Evolutionary conservation across 768 basidiomycete species (phyloP).

Genomic region (Coprinopsis marcescibilis): DNA sequence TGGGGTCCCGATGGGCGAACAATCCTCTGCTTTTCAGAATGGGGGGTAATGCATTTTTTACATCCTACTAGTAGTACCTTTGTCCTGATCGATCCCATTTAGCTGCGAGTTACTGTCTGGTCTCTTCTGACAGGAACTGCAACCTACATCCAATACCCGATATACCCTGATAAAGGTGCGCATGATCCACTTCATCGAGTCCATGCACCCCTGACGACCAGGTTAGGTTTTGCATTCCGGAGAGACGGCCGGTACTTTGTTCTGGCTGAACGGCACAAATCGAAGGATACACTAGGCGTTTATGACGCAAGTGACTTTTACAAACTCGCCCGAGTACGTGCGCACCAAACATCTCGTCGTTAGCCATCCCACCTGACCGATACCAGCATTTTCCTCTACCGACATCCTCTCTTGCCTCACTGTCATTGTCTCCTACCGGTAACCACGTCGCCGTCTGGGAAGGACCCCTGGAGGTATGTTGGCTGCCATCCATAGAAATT

Average conservation of each 20-base stretch:
- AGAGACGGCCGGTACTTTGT: slow-evolving; percentile 80
- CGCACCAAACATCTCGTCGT: neutral
- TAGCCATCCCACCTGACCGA: neutral
- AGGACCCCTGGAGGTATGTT: slow-evolving; percentile 68
- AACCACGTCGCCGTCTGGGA: slow-evolving; percentile 80
- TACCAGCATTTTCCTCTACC: slow-evolving; percentile 78
- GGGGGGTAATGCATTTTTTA: slow-evolving; percentile 63
- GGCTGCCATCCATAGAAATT: neutral
- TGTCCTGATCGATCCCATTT: slow-evolving; percentile 4
- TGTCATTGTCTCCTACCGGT: slow-evolving; percentile 73
- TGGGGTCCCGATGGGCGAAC: slow-evolving; percentile 87
- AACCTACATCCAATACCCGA: slow-evolving; percentile 82
- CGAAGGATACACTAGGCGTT: slow-evolving; percentile 80
- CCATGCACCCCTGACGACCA: no score
- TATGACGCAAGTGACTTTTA: slow-evolving; percentile 73
- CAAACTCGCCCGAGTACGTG: slow-evolving; percentile 64
- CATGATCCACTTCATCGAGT: no score
- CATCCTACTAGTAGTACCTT: slow-evolving; percentile 3
- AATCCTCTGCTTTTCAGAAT: slow-evolving; percentile 86
- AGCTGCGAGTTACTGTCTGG: slow-evolving; percentile 88
- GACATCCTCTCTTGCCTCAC: slow-evolving; percentile 63
- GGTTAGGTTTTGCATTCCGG: slow-evolving; percentile 77
- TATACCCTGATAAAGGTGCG: slow-evolving; percentile 79
- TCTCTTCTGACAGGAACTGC: slow-evolving; percentile 68
- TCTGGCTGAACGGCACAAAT: slow-evolving; percentile 84